Conservation (phyloP, 345 rosid genomes). For the Hibiscus tridactylites region DNA sequence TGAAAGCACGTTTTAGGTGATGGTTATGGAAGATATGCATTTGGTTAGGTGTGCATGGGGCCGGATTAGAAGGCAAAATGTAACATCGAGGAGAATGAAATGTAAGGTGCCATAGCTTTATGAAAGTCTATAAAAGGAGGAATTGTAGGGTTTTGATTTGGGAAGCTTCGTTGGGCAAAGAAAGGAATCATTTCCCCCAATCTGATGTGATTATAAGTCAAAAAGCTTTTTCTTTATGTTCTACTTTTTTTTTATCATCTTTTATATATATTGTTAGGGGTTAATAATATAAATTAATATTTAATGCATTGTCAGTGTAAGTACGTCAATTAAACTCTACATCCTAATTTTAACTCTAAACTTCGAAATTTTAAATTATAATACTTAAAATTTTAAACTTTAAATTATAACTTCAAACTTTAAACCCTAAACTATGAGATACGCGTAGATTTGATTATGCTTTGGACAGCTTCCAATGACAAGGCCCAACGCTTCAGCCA, state of each 20-base stretch:
- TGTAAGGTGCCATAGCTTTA: neutral
- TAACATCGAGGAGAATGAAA: constrained; percentile 1
- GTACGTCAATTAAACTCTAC: no score
- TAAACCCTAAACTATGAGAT: no score
- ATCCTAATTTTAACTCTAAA: no score
- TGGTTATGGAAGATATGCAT: neutral
- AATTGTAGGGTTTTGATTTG: neutral
- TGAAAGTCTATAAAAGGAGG: neutral
- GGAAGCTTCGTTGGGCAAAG: no score
- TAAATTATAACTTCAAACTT: no score
- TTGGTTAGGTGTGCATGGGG: constrained; percentile 1
- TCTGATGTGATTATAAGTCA: neutral
- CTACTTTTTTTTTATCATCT: no score
- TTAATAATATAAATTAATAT: no score
- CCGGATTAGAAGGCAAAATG: constrained; percentile 3
- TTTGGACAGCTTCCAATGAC: no score
- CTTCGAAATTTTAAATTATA: accelerated
- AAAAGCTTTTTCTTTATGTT: neutral
- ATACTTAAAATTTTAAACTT: no score
- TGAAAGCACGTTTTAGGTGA: neutral
- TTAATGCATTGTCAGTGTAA: no score
- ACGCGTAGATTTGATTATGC: no score
- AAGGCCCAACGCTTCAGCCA: constrained; percentile 1
- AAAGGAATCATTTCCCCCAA: neutral
- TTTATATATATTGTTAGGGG: no score